Evolutionary conservation across 306 rosid genomes (phyloP).

Genomic region (Rosa persica): DNA sequence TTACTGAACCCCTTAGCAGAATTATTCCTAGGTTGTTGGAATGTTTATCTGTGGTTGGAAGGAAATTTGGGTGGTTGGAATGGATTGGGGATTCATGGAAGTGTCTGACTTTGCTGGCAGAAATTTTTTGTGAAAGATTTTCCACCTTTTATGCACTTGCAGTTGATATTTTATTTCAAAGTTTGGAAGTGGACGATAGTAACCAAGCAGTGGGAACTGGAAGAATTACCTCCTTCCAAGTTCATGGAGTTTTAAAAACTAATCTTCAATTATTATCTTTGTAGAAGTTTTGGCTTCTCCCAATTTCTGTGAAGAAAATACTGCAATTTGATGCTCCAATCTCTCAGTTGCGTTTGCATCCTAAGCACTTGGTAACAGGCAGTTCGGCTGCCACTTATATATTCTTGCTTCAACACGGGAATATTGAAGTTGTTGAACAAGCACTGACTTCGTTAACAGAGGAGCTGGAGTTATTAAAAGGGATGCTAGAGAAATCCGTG

Average conservation of each 20-base stretch:
- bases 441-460: slow-evolving; percentile 51
- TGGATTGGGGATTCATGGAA: slow-evolving; percentile 95
- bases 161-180: slow-evolving; percentile 70
- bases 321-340: slow-evolving; percentile 68
- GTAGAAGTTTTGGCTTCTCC: slow-evolving; percentile 75
- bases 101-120: slow-evolving; percentile 89
- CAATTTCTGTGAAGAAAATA: slow-evolving; percentile 64
- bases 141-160: slow-evolving; percentile 66
- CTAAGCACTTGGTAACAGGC: slow-evolving; percentile 78
- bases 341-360: slow-evolving; percentile 81
- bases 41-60: slow-evolving; percentile 77
- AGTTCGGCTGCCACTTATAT: slow-evolving; percentile 88
- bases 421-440: slow-evolving; percentile 75
- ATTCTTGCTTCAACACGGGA: slow-evolving; percentile 87
- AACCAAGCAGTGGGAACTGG: slow-evolving; percentile 37
- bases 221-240: slow-evolving; percentile 64
- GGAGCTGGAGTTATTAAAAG: slow-evolving; percentile 70
- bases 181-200: slow-evolving; percentile 53
- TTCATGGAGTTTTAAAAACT: slow-evolving; percentile 58
- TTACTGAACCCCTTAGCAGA: slow-evolving; percentile 65
- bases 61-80: slow-evolving; percentile 86
- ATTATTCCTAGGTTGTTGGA: slow-evolving; percentile 72
- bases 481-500: slow-evolving; percentile 43
- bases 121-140: slow-evolving; percentile 72
- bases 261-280: slow-evolving; percentile 50